A percentile compares a stretch with the other conserved stretches of the same genome.
Evolutionary conservation across 352 stramenopile species (phyloP).

Genomic region (Phytophthora sp.): DNA sequence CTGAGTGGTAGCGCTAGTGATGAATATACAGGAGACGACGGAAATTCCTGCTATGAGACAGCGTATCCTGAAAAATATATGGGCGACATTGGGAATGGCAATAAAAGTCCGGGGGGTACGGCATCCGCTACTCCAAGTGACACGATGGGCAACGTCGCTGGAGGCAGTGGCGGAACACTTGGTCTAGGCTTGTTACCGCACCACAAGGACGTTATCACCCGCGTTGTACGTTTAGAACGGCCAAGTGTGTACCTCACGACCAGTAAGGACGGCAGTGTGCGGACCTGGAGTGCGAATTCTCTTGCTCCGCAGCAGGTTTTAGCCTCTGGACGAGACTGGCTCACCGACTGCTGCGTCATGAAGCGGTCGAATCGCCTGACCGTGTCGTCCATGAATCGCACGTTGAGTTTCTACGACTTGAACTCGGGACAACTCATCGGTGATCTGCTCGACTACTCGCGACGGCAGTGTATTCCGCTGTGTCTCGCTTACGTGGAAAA

Average conservation of each 20-base stretch:
- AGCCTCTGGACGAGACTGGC: conserved; percentile 74
- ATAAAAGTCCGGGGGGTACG: conserved; percentile 12
- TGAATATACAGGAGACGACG: conserved; percentile 71
- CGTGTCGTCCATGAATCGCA: conserved; percentile 80
- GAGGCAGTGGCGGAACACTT: conserved; percentile 24
- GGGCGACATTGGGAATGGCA: conserved; percentile 27
- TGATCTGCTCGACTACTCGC: conserved; percentile 79
- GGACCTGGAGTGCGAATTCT: conserved; percentile 77
- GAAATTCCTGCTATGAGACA: conserved; percentile 69
- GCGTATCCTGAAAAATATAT: conserved; percentile 58
- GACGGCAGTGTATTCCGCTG: conserved; percentile 78
- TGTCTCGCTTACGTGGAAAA: conserved; percentile 87
- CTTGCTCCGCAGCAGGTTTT: conserved; percentile 68
- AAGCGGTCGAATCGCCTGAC: conserved; percentile 81
- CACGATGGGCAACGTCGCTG: conserved; percentile 35
- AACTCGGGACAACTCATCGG: conserved; percentile 68
- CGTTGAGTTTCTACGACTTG: conserved; percentile 80
- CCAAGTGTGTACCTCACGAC: conserved; percentile 75
- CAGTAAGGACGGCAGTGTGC: conserved; percentile 77
- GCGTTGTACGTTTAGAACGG: conserved; percentile 69
- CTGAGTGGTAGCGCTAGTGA: conserved; percentile 71
- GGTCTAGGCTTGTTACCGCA: conserved; percentile 41
- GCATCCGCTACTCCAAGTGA: conserved; percentile 20
- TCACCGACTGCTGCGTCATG: conserved; percentile 85
- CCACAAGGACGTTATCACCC: conserved; percentile 80